Evolutionary conservation across 1,284 basidiomycete genomes (phyloP), one percentile per base, ranked within the genome.

Genomic region (Ustilago nuda): DNA sequence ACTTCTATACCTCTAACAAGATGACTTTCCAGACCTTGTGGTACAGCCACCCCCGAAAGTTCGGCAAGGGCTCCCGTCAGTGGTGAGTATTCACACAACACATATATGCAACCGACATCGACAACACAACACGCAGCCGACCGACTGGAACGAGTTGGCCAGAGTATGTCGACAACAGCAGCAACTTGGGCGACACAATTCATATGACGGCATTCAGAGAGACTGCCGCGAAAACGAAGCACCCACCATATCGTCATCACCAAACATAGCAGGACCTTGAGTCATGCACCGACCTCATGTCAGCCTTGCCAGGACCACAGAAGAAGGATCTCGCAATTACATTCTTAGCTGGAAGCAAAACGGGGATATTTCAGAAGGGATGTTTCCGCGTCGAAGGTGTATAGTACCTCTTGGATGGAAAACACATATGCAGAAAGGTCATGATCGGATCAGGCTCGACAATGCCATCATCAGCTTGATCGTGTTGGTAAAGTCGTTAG

Each of bases 11-110:
- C 32, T 61, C 43, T 63, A 65, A 75, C 82, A 85, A 79, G 51
- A 85, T 84, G 84, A 76, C 84, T 77, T 83, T 84, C 79, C 66
- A 73, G 53, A 79, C 78, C 66, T 65, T 83, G 61, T 85, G 84
- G 84, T 83, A 76, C 82, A 78, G 75, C 73, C 82, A 80, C 75
- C 78, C 79, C 59, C 78, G 79, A 74, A 79, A 80, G 70, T 80
- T 72, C 74, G 82, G 80, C 66, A 85, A 85, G 80, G 84, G 84
- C 66, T 81, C 82, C 27, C 84, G 84, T 37, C 66, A 78, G 58
- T 85, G 83, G 83, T 84, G 62, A 75, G 83, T 82, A 53, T 74
- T 50, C 53, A n/a, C 52, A 30, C 37, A 37, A 41, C n/a, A 12
- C 9, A 36, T 64, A 23, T 17, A 33, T 33, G n/a, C 53, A 37